These are phyloP conservation scores for Diaporthe humulicola DNA, from an alignment of 2,329 filamentous ascomycete species.

Conservation along the genomic window DNA sequence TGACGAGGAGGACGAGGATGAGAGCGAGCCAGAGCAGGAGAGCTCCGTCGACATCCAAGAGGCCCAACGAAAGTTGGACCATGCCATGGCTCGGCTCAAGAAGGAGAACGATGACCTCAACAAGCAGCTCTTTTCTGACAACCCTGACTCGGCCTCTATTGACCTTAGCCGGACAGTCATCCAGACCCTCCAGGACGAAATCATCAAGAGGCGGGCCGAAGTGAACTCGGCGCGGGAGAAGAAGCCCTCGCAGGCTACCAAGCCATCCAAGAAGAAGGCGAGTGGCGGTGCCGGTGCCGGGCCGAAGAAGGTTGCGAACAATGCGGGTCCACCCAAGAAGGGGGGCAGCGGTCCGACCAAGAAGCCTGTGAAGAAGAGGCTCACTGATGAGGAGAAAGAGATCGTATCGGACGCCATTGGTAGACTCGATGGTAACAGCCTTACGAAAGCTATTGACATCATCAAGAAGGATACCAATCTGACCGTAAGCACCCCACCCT, in stretches of 20 bases:
- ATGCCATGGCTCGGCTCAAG: constrained; percentile 65
- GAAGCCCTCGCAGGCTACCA: constrained; percentile 63
- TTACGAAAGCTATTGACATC: constrained; percentile 86
- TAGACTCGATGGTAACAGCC: constrained; percentile 81
- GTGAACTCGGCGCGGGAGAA: constrained; percentile 69
- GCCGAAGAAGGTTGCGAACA: constrained; percentile 58
- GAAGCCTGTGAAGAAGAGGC: constrained; percentile 67
- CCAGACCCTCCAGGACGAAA: constrained; percentile 75
- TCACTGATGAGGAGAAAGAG: constrained; percentile 87
- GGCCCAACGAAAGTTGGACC: constrained; percentile 58
- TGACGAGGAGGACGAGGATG: constrained; percentile 79
- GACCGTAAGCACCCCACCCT: constrained; percentile 66
- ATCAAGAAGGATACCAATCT: constrained; percentile 88
- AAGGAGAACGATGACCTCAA: constrained; percentile 72
- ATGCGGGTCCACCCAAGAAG: constrained; percentile 53
- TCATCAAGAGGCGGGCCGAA: constrained; percentile 79
- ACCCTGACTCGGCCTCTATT: constrained; percentile 65
- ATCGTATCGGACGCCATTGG: constrained; percentile 89
- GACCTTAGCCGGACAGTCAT: constrained; percentile 73
- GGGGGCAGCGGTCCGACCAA: constrained; percentile 46
- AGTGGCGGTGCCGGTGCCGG: constrained; percentile 42
- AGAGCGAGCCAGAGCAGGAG: constrained; percentile 72
- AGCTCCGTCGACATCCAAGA: constrained; percentile 52
- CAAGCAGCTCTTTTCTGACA: constrained; percentile 63
- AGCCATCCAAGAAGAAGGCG: constrained; percentile 67